These are phyloP conservation scores for Blastomyces silverae DNA, from an alignment of 2,329 filamentous ascomycete genomes.

Conservation along the genomic window DNA sequence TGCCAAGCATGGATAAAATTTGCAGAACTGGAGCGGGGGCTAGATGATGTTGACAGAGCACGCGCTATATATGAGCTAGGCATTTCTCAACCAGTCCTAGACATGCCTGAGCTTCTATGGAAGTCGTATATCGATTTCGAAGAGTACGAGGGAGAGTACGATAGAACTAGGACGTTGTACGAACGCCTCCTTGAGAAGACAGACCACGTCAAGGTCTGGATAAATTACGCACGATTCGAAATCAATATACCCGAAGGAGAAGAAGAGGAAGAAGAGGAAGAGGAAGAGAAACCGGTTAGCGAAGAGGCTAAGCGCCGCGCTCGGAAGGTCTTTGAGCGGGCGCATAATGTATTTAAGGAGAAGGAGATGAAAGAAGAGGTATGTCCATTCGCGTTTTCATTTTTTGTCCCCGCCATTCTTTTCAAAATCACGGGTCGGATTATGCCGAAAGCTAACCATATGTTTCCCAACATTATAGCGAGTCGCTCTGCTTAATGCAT, in stretches of 20 bases:
- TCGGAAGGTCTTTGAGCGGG: constrained; percentile 75
- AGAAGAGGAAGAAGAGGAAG: constrained; percentile 54
- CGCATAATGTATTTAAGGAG: constrained; percentile 79
- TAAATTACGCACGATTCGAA: constrained; percentile 96
- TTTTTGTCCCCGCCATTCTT: too few relatives aligned
- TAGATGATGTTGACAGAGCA: constrained; percentile 82
- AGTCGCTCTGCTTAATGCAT: constrained; percentile 84
- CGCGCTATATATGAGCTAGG: constrained; percentile 90
- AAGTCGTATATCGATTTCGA: constrained; percentile 99
- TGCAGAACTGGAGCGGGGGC: constrained; percentile 80
- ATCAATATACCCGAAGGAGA: constrained; percentile 78
- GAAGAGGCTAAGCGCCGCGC: constrained; percentile 78
- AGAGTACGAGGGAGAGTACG: constrained; percentile 89
- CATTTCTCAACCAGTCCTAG: constrained; percentile 70
- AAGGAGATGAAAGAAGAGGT: constrained; percentile 83
- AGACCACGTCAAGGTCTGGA: constrained; percentile 99
- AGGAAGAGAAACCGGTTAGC: constrained; percentile 59
- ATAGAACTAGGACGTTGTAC: constrained; percentile 72
- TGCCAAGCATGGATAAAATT: constrained; percentile 95
- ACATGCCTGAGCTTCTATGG: constrained; percentile 98
- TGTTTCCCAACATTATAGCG: constrained; percentile 42
- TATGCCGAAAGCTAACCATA: constrained; percentile 30
- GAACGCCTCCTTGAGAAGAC: constrained; percentile 89
- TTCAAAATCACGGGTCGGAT: neutral
- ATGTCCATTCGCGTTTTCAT: constrained; percentile 24